Evolutionary conservation across 805 yeast species (phyloP), one percentile per base, ranked within the genome.

Genomic region (Grigorovia jiainica): DNA sequence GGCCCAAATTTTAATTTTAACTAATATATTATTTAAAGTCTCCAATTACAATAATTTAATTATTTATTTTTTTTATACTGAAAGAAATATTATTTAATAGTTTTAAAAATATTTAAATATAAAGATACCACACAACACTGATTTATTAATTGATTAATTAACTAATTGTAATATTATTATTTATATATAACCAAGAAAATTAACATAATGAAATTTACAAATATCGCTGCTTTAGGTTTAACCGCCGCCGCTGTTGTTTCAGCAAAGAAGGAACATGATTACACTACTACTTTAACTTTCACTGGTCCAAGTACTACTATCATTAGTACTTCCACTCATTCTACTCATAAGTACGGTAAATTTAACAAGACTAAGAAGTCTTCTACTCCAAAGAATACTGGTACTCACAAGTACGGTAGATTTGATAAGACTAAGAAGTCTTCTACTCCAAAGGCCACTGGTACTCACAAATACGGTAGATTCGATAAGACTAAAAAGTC

Each of bases 391-490:
- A 49, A 55, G 47, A 29, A 63, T 13, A 62, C 75, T 45, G 75
- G 75, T 49, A 77, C 83, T 42, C 82, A 77, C 66, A 70, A 61
- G 47, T 67, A 66, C 49, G 84, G 84, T 50, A 68, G 68, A 55
- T 70, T 75, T 67, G 68, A 69, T 60, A 66, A 70, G 55, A 59
- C 62, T 36, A 47, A 49, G 15, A 52, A 63, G 36, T 52, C 64
- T 10, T 41, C 55, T 8, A 45, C 63, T 15, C 48, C 71, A 6
- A 49, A 55, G 47, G 31, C 63, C 13, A 62, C 75, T 46, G 75
- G 75, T 33, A 76, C 82, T 41, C 80, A 76, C 64, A 69, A 61
- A 47, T 65, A 65, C 48, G 82, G 82, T 48, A 67, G 69, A 54
- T 68, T 73, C 66, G 68, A 67, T 58, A 65, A 68, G 51, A 55